Evolutionary conservation across 305 asterid species (phyloP).

Genomic region (Salvia sclarea): DNA sequence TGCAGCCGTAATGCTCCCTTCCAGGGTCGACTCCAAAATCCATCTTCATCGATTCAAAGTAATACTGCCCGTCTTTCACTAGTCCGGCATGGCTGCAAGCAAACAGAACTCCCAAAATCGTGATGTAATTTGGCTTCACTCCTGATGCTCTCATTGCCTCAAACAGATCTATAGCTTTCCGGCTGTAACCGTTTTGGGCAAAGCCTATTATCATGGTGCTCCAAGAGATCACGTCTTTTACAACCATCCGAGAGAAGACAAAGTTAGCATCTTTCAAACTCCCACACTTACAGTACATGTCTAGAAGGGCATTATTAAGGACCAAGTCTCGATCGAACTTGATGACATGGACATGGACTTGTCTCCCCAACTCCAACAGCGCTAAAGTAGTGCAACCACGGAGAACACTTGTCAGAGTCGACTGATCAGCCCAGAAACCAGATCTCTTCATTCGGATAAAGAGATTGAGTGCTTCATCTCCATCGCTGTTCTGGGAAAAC

Average conservation of each 20-base stretch:
- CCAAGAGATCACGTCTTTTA: conserved; percentile 84
- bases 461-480: conserved; percentile 64
- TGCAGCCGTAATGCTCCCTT: conserved; percentile 78
- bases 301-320: conserved; percentile 72
- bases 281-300: conserved; percentile 87
- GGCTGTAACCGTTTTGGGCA: conserved; percentile 81
- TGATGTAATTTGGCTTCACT: conserved; percentile 57
- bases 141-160: conserved; percentile 56
- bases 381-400: conserved; percentile 81
- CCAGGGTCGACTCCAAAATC: conserved; percentile 70
- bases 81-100: conserved; percentile 91
- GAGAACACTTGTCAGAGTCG: conserved; percentile 67
- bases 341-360: conserved; percentile 70
- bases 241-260: conserved; percentile 54
- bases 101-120: conserved; percentile 71
- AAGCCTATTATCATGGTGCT: conserved; percentile 85
- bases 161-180: conserved; percentile 57
- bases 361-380: conserved; percentile 68
- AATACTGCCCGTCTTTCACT: conserved; percentile 56
- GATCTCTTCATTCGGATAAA: conserved; percentile 65
- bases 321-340: conserved; percentile 64
- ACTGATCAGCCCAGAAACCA: conserved; percentile 57
- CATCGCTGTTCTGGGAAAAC: conserved; percentile 73
- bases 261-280: conserved; percentile 55
- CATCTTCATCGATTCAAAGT: conserved; percentile 63